These are phyloP conservation scores for Globisporangium middletonii DNA, from an alignment of 352 stramenopile species.

Conservation along the genomic window DNA sequence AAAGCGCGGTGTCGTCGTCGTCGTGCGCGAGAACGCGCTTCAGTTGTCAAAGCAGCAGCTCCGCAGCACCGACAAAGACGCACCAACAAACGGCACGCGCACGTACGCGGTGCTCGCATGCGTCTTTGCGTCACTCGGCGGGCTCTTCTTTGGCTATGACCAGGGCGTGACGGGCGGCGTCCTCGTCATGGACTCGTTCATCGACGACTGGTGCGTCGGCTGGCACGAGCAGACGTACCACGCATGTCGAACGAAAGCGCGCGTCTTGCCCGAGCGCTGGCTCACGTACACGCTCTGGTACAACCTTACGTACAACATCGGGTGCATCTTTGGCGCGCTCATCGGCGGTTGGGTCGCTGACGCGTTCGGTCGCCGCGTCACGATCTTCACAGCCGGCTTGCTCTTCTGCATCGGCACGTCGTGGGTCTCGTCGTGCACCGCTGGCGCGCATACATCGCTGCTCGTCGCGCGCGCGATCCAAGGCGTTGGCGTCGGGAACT, in stretches of 20 bases:
- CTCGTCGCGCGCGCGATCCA: conserved; percentile 15
- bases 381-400: conserved; percentile 17
- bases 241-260: neutral
- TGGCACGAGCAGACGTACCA: conserved; percentile 14
- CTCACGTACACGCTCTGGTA: conserved; percentile 26
- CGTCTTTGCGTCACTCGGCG: conserved; percentile 5
- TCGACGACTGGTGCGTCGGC: conserved; percentile 17
- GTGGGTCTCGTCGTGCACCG: conserved; percentile 7
- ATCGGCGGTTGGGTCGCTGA: conserved; percentile 12
- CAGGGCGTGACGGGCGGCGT: conserved; percentile 9
- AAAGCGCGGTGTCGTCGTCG: too few relatives aligned
- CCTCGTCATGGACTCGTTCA: conserved; percentile 20
- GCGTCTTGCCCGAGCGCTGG: conserved; percentile 17
- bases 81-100: neutral
- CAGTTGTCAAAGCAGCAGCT: too few relatives aligned
- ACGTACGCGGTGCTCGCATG: conserved; percentile 33
- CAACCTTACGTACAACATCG: conserved; percentile 37
- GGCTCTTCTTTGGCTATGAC: conserved; percentile 6
- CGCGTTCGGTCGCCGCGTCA: conserved; percentile 15
- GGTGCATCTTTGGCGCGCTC: conserved; percentile 5
- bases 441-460: conserved; percentile 2
- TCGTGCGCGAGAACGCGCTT: too few relatives aligned
- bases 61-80: neutral
- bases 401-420: conserved; percentile 18
- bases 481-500: conserved; percentile 21